Evolutionary conservation across 139 green algal species (phyloP), one percentile per base, ranked within the genome.

Genomic region (Picochlorum sp.): DNA sequence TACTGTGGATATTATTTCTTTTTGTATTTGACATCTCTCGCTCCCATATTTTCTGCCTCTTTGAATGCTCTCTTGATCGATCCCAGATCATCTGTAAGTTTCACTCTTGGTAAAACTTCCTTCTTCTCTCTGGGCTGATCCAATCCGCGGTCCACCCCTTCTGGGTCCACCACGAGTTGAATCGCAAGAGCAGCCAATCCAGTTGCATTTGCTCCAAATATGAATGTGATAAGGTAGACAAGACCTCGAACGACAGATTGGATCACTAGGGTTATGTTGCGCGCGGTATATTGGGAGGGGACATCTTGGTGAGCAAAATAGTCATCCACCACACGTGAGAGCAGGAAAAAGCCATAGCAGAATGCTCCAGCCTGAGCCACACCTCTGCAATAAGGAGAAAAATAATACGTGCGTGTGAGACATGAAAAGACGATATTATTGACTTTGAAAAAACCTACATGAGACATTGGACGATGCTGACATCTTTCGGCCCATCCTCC

Each of bases 141-240:
- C 6, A 26, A 28, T 20, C n/a, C 62, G 14, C 30, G 13, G 21
- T 69, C 26, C 44, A 47, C 49, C 3, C 24, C n/a, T 16, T 65
- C 54, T 21, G 50, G 20, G n/a, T 16, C 31, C n/a, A 52, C 55
- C 2, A 61, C 3, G 3, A 61, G 18, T 31, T 41, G 30, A 38
- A 47, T 26, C 0, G 50, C 65, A 0, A 28, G 65, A 37, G 30
- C 30, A 24, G 59, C 23, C 30, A 85, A 66, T 2, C 78, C 78
- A 41, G 80, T 45, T 20, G 76, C 49, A 49, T 85, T 85, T 26
- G 76, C 78, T 6, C 68, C 78, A 49, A 81, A 81, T 63, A 85
- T 76, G 62, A 84, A 84, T n/a, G 76, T 84, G 44, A 60, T 31
- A 24, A 85, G 72, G 72, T 85, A 85, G 10, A 70, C 62, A 38